Evolutionary conservation across 805 yeast species (phyloP), one percentile per base, ranked within the genome.

Genomic region (Candida corydali): DNA sequence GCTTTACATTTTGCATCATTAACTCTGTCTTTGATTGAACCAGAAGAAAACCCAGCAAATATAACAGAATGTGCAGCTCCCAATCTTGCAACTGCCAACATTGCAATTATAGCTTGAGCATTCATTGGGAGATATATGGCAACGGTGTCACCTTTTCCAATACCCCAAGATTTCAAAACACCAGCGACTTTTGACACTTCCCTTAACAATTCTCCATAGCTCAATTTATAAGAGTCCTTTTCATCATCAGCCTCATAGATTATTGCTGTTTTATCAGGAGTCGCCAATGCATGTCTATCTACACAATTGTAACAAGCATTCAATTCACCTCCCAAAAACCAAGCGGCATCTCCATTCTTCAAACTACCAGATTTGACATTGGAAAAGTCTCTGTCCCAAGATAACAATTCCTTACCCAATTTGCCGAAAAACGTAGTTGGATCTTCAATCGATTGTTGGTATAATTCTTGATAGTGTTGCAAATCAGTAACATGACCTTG

Each of bases 81-180:
- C 44, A 85, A 67, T 61, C 95, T 73, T 28, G 77, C 75, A 52
- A 84, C 82, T 17, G 95, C 94, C 61, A 85, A 63, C 68, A 85
- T 62, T 18, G 93, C 77, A 39, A 82, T 67, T 35, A 85, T 63
- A 26, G 93, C 89, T 56, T 83, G 86, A 31, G 89, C 83, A 45
- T 80, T 81, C 93, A 84, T 85, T 51, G 95, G 95, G 67, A 85
- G 69, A 58, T 85, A 85, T 36, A 85, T 84, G 17, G 93, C 93
- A 39, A 85, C 91, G 12, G 88, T 81, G 55, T 85, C 95, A 50
- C 93, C 93, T 62, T 84, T 85, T 42, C 70, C 65, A 40, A 84
- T 80, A 34, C 89, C 89, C 70, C 80, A 65, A 41, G 66, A 62
- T 46, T 70, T 65, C 55, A 85, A 70, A 24, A 80, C 81, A 49